Evolutionary conservation across 768 basidiomycete species (phyloP).

Genomic region (Lactifluus rugatus): DNA sequence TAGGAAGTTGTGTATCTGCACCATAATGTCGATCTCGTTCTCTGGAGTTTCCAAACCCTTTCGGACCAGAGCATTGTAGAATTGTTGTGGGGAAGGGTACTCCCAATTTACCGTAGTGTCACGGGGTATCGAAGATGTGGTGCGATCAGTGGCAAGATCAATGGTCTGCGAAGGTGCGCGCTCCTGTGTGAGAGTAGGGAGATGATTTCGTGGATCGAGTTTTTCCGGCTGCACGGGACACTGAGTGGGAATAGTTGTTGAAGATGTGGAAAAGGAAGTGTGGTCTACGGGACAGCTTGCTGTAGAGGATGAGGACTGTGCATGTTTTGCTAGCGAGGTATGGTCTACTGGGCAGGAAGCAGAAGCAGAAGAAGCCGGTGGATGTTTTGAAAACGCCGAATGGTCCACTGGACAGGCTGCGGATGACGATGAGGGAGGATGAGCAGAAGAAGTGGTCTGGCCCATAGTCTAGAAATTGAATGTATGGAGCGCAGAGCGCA

Average conservation of each 20-base stretch:
- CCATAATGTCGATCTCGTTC: conserved; percentile 94
- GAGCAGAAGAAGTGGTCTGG: conserved; percentile 9
- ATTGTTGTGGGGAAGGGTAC: conserved; percentile 95
- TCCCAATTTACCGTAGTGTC: conserved; percentile 61
- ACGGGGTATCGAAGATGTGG: conserved; percentile 80
- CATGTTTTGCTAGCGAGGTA: conserved; percentile 9
- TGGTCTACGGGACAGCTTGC: conserved; percentile 35
- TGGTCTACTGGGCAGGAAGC: conserved; percentile 19
- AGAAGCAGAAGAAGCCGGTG: conserved; percentile 14
- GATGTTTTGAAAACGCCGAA: conserved; percentile 3
- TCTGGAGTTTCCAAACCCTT: conserved; percentile 98
- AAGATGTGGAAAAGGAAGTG: conserved; percentile 14
- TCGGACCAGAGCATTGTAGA: conserved; percentile 91
- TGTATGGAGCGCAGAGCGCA: not conserved
- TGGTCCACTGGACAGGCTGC: conserved; percentile 19
- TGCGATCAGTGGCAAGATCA: conserved; percentile 63
- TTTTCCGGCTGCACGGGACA: conserved; percentile 54
- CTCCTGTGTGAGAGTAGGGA: conserved; percentile 72
- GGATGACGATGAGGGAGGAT: conserved; percentile 7
- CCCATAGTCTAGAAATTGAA: conserved; percentile 1
- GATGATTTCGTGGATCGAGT: conserved; percentile 73
- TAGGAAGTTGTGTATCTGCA: conserved; percentile 95
- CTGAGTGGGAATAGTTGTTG: conserved; percentile 29
- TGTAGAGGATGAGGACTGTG: conserved; percentile 17
- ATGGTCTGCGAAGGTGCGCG: conserved; percentile 47